Base-by-base conservation (phyloP, 257 asterid genomes). In the Dorcoceras hygrometricum region DNA sequence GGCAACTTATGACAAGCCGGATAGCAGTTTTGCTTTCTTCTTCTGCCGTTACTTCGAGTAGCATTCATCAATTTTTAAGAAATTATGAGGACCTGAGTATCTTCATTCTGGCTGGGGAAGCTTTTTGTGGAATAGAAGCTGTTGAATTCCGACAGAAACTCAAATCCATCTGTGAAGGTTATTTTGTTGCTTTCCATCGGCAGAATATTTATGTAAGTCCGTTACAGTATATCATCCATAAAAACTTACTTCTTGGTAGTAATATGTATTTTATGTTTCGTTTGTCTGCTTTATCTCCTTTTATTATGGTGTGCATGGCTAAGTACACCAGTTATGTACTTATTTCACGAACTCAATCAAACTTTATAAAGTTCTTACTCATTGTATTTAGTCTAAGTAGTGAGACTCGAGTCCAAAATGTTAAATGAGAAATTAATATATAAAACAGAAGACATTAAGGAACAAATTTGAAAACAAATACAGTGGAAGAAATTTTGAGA, bases 1-100 rank as follows among this genome's bases (percentile, higher is more conserved):
- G 99, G 99, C 99, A 94, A 71, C 96, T 94, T 59, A 86, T 89
- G 34, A 90, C 99, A 55, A 90, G 97, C 78, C 97, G 97, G 63
- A 78, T 89, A 43, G 87, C 97, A 59, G 99, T 90, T 55, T 80
- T 94, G 80, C 99, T 94, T 77, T 90, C 99, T 70, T 88, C 97
- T 74, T 74, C 95, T 22, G 93, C 95, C 66, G 91, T 79, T 83
- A 75, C 83, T 83, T 90, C 96, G 4, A 80, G 90, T 66, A 94
- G 99, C 83, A 88, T 89, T 76, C 91, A 94, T 77, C 97, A 94
- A 61, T 94, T 94, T 82, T 73, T 94, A 86, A 88, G 84, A 87
- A 89, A 81, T 75, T 94, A 89, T 80, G 99, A 94, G 76, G 99
- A 94, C 83, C 73, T 94, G 65, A 87, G 81, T 79, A 74, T 79